These are phyloP conservation scores for Rhynchospora pubera DNA, from an alignment of 176 grass and related monocot genomes.

Conservation along the genomic window DNA sequence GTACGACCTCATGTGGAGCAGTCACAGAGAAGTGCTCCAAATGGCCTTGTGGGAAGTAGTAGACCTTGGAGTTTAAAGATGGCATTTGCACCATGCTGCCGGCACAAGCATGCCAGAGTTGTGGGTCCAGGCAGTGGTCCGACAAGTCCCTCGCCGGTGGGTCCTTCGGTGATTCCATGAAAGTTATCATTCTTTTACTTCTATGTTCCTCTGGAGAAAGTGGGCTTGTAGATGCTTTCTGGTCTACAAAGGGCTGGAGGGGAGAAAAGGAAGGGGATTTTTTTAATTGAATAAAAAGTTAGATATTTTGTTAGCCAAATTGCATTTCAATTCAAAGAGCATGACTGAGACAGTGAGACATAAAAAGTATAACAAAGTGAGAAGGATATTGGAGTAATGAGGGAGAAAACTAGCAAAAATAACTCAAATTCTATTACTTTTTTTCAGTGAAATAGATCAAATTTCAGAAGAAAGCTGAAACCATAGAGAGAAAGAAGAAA, in stretches of 20 bases:
- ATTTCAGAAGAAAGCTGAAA: background rate
- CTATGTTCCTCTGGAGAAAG: background rate
- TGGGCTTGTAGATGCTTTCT: background rate
- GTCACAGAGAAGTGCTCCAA: constrained; percentile 51
- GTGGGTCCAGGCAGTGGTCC: constrained; percentile 65
- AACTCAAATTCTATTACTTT: background rate
- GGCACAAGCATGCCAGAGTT: constrained; percentile 89
- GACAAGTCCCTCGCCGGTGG: constrained; percentile 41
- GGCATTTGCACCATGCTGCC: constrained; percentile 86
- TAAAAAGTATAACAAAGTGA: background rate
- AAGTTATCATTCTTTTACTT: constrained; percentile 18
- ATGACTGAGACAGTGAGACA: background rate
- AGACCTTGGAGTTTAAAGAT: constrained; percentile 54
- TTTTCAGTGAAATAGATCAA: background rate
- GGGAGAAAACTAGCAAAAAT: background rate
- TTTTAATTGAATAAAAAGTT: background rate
- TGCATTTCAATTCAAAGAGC: too few species aligned
- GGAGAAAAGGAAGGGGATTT: background rate
- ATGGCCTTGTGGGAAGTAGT: constrained; percentile 96
- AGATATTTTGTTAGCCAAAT: background rate
- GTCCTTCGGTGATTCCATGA: constrained; percentile 23
- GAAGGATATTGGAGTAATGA: background rate
- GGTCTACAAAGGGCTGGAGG: background rate
- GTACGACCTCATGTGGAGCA: constrained; percentile 2
- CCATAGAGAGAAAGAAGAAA: background rate